Evolutionary conservation across 371 early-diverging fungal genomes (phyloP), one percentile per base, ranked within the genome.

Genomic region (Mucor saturninus): DNA sequence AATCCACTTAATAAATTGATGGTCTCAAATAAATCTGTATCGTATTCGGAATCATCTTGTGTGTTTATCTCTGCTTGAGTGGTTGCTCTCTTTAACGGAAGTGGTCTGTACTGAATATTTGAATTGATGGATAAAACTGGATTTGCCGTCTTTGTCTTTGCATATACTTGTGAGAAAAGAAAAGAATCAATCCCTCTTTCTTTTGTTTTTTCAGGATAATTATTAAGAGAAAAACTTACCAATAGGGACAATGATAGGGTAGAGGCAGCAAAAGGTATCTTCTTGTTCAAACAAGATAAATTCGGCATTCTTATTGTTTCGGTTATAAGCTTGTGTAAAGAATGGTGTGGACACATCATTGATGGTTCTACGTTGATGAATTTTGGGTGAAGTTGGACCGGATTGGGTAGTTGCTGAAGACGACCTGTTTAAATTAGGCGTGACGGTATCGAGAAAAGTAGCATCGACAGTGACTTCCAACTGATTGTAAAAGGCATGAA

Each of bases 381-480:
- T 66, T 46, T 76, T 72, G 2, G 78, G 79, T 11, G 80, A 73
- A 1, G 68, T 60, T 10, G 79, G 74, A n/a, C 63, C 70, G 3
- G 75, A 75, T 26, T 74, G 70, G 49, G 69, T 26, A 37, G 66
- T 58, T 56, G 64, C 35, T 54, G 68, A 57, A 45, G 76, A 64
- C 29, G 53, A 69, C 45, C 35, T 35, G 7, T 57, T 61, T 55
- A 56, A 54, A n/a, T 61, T 51, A 15, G 69, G 55, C 14, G 63
- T 46, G 13, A 48, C 26, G 15, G 52, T 56, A 49, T 84, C 87
- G 2, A 74, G 70, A 64, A 83, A 79, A 5, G 84, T 77, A 0
- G 87, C 84, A 59, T 86, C 87, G 9, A 86, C 67, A 31, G 84
- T 83, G n/a, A 86, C 80, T 67, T 86, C 87, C 4, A 86, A 76